These are phyloP conservation scores for Tolypocladium ovalisporum DNA, from an alignment of 2,329 filamentous ascomycete species.

Conservation along the genomic window DNA sequence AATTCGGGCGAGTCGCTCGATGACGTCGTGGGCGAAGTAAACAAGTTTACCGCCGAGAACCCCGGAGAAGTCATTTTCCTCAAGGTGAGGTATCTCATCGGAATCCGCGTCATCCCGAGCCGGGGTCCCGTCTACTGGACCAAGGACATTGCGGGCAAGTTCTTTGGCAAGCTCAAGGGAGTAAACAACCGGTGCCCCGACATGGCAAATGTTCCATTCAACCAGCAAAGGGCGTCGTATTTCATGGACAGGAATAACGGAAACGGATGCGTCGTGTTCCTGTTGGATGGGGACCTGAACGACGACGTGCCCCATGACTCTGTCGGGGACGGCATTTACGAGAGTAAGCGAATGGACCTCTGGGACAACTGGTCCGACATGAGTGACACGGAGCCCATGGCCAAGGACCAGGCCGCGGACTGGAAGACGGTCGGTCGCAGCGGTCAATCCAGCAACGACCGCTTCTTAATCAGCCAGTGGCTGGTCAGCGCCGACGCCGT, in stretches of 20 bases:
- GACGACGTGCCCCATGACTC: slow-evolving; percentile 6
- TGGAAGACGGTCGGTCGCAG: slow-evolving; percentile 10
- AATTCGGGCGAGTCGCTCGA: slow-evolving; percentile 32
- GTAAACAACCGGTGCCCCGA: slow-evolving; percentile 29
- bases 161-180: slow-evolving; percentile 28
- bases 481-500: slow-evolving; percentile 14
- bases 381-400: slow-evolving; percentile 12
- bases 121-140: slow-evolving; percentile 20
- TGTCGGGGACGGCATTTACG: slow-evolving; percentile 18
- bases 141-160: slow-evolving; percentile 26
- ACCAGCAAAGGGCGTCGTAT: slow-evolving; percentile 13
- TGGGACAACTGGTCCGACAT: slow-evolving; percentile 20
- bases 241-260: slow-evolving; percentile 20
- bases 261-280: slow-evolving; percentile 20
- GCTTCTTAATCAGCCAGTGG: slow-evolving; percentile 18
- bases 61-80: slow-evolving; percentile 34
- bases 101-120: slow-evolving; percentile 23
- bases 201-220: slow-evolving; percentile 10
- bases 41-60: slow-evolving; percentile 30
- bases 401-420: slow-evolving; percentile 11
- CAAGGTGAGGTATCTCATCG: slow-evolving; percentile 29
- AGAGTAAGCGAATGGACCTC: slow-evolving; percentile 9
- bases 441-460: slow-evolving; percentile 1
- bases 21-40: slow-evolving; percentile 31
- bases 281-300: slow-evolving; percentile 9